Evolutionary conservation across 768 basidiomycete species (phyloP).

Genomic region (Lactifluus pinguis): DNA sequence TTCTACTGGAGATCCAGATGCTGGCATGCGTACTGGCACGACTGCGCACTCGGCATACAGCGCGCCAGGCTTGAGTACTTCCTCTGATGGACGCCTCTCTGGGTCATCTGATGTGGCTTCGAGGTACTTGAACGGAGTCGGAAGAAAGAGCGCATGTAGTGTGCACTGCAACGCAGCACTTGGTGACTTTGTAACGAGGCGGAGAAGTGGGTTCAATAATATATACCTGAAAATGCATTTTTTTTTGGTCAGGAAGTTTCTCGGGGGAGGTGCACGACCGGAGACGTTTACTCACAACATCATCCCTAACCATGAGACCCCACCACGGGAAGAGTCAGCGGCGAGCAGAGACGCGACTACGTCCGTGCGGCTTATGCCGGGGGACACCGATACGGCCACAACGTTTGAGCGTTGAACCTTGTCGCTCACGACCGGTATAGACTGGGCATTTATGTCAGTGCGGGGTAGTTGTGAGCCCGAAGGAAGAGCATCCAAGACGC

Average conservation of each 20-base stretch:
- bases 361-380: constrained; percentile 66
- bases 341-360: constrained; percentile 51
- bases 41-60: constrained; percentile 71
- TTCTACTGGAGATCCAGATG: constrained; percentile 14
- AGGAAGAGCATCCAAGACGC: constrained; percentile 75
- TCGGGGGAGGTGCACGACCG: not conserved
- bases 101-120: constrained; percentile 22
- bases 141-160: constrained; percentile 75
- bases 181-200: constrained; percentile 63
- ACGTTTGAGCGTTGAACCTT: constrained; percentile 61
- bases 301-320: constrained; percentile 36
- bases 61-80: constrained; percentile 69
- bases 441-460: constrained; percentile 25
- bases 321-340: constrained; percentile 32
- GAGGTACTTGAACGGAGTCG: constrained; percentile 62
- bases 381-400: constrained; percentile 61
- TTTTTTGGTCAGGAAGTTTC: not conserved
- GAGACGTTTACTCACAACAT: constrained; percentile 36
- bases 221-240: constrained; percentile 42
- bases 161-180: constrained; percentile 58
- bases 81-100: constrained; percentile 29
- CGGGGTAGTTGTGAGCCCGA: constrained; percentile 44
- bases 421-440: constrained; percentile 32
- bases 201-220: constrained; percentile 53
- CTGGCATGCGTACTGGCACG: constrained; percentile 28